A percentile compares a stretch with the other conserved stretches of the same genome.
Conservation (phyloP, 371 early-diverging fungal genomes). For the Capillidium rhysosporum region DNA sequence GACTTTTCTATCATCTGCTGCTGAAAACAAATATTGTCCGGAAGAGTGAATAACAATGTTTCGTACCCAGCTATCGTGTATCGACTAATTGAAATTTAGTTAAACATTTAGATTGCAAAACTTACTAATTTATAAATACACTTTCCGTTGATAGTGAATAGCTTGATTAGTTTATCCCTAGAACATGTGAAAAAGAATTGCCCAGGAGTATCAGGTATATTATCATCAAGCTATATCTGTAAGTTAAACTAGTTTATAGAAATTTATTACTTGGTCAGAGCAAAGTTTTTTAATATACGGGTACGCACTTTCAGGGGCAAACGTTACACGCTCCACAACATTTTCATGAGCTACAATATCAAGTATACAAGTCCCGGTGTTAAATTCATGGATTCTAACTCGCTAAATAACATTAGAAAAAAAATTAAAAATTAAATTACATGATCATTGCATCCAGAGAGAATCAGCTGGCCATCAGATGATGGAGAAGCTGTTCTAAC, state of each 20-base stretch:
- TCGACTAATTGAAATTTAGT: slow-evolving; percentile 23
- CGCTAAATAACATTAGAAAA: slow-evolving; percentile 21
- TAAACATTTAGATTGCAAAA: neutral
- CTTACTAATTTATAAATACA: slow-evolving; percentile 47
- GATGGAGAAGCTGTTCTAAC: slow-evolving; percentile 46
- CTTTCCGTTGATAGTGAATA: slow-evolving; percentile 66
- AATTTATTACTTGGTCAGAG: slow-evolving; percentile 29
- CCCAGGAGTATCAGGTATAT: slow-evolving; percentile 25
- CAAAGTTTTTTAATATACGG: slow-evolving; percentile 42
- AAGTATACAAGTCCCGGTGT: slow-evolving; percentile 48
- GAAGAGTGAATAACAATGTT: slow-evolving; percentile 59
- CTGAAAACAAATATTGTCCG: slow-evolving; percentile 56
- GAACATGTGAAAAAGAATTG: slow-evolving; percentile 62
- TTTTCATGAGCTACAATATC: slow-evolving; percentile 81
- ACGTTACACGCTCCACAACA: slow-evolving; percentile 78
- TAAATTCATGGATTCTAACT: slow-evolving; percentile 57
- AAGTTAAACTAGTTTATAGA: neutral
- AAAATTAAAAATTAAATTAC: slow-evolving; percentile 15
- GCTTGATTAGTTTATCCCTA: slow-evolving; percentile 70
- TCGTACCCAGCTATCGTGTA: slow-evolving; percentile 93
- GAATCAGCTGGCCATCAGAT: slow-evolving; percentile 48
- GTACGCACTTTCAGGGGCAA: slow-evolving; percentile 46
- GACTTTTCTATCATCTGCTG: slow-evolving; percentile 71
- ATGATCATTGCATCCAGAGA: slow-evolving; percentile 71
- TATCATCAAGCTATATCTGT: neutral